Conservation (phyloP, 352 stramenopile genomes). For the Globisporangium barbulae region DNA sequence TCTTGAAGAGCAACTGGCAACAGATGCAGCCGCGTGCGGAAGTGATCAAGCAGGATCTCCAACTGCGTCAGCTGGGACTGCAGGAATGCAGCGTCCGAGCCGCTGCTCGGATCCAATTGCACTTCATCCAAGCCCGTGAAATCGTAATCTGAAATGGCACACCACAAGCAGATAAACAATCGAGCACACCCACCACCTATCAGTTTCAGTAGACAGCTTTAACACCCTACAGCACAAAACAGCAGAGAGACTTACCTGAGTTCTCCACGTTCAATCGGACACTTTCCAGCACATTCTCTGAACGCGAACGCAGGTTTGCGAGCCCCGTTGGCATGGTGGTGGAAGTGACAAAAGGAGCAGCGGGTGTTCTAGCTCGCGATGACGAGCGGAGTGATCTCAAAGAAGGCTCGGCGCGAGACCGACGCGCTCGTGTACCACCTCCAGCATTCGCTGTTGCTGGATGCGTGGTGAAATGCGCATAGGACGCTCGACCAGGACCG, state of each 20-base stretch:
- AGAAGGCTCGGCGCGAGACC: constrained; percentile 7
- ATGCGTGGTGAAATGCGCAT: constrained; percentile 15
- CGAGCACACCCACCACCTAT: no score
- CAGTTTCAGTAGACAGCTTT: not conserved
- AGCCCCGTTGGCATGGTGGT: constrained; percentile 15
- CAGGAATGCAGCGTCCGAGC: constrained; percentile 29
- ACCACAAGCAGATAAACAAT: not conserved
- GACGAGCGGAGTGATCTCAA: constrained; percentile 4
- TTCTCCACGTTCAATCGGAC: constrained; percentile 46
- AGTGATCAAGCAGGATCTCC: constrained; percentile 39
- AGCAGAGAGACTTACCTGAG: constrained; percentile 14
- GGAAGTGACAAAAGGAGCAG: not conserved
- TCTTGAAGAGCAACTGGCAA: constrained; percentile 45
- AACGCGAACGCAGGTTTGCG: constrained; percentile 32
- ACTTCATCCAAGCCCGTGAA: constrained; percentile 17
- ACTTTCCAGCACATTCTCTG: constrained; percentile 31
- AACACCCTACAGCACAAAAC: not conserved
- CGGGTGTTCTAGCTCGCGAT: not conserved
- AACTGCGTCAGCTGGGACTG: constrained; percentile 54
- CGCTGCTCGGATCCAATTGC: constrained; percentile 13
- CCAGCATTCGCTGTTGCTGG: not conserved
- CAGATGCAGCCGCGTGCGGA: constrained; percentile 43
- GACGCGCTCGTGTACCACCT: constrained; percentile 1
- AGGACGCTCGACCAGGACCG: not conserved
- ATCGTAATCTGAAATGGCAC: constrained; percentile 16